These are phyloP conservation scores for Ustilago cynodontis DNA, from an alignment of 1,284 basidiomycete species.

Conservation along the genomic window DNA sequence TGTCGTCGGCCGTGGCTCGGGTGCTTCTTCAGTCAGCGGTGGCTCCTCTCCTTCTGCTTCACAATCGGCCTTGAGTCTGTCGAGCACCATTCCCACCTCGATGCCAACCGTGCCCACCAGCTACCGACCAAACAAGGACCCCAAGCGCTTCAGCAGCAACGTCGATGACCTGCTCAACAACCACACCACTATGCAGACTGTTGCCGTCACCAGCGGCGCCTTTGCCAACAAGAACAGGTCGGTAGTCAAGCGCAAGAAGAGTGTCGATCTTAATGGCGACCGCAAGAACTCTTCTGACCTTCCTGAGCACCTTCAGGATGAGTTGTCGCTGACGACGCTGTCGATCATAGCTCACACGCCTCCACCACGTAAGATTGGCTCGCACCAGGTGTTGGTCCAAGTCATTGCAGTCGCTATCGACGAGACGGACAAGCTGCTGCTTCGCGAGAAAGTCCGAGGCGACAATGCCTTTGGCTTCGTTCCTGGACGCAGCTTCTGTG, in stretches of 20 bases:
- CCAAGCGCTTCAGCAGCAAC: conserved; percentile 49
- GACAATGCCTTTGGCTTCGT: conserved; percentile 70
- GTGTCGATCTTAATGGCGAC: conserved; percentile 29
- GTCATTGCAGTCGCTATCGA: conserved; percentile 71
- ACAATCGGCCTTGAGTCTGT: conserved; percentile 46
- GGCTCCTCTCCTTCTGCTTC: conserved; percentile 51
- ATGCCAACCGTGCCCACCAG: conserved; percentile 55
- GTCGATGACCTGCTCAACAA: conserved; percentile 61
- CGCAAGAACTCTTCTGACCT: conserved; percentile 48
- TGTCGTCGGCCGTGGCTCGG: conserved; percentile 14
- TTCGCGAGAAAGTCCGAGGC: conserved; percentile 66
- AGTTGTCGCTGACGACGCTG: conserved; percentile 56
- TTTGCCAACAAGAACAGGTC: conserved; percentile 39
- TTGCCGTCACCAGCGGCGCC: conserved; percentile 60
- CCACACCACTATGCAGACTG: conserved; percentile 66
- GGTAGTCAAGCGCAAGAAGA: conserved; percentile 42
- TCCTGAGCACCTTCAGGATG: conserved; percentile 58
- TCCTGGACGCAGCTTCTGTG: conserved; percentile 71
- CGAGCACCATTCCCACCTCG: conserved; percentile 45
- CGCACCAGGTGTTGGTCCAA: conserved; percentile 70
- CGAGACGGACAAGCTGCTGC: conserved; percentile 66
- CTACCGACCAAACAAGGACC: conserved; percentile 59
- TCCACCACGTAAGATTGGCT: conserved; percentile 69
- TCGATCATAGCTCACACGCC: conserved; percentile 64
- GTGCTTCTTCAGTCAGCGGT: conserved; percentile 22